phyloP scores from a whole-genome alignment of 768 basidiomycete genomes.

The Russula lepida region DNA sequence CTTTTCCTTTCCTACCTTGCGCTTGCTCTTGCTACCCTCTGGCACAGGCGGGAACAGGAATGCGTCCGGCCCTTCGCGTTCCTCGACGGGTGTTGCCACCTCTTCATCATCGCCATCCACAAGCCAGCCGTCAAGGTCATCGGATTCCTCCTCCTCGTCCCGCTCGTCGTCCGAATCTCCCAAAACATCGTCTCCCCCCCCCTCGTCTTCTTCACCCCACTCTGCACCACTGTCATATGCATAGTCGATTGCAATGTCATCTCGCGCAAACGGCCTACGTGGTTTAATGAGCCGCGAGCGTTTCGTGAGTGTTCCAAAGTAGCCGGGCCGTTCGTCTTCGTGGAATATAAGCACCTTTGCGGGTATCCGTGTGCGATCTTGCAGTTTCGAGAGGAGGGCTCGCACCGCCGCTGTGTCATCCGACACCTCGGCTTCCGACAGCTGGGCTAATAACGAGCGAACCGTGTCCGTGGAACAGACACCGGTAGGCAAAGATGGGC shows the following conservation, averaged over 20 bases:
- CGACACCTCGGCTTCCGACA: constrained; percentile 70
- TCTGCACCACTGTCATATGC: constrained; percentile 91
- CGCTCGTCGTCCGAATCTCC: constrained; percentile 51
- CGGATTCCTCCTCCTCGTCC: constrained; percentile 55
- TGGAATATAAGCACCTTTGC: constrained; percentile 79
- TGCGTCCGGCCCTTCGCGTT: constrained; percentile 30
- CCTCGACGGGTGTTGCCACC: constrained; percentile 34
- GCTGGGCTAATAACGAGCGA: constrained; percentile 46
- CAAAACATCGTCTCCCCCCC: constrained; percentile 70
- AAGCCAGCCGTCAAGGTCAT: constrained; percentile 72
- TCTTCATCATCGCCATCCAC: constrained; percentile 64
- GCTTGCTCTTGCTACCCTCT: constrained; percentile 53
- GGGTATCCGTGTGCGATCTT: constrained; percentile 52
- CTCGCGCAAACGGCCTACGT: constrained; percentile 73
- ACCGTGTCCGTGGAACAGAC: constrained; percentile 30
- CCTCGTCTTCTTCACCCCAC: constrained; percentile 83
- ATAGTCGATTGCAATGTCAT: constrained; percentile 75
- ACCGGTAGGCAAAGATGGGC: constrained; percentile 30
- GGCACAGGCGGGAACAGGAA: constrained; percentile 30
- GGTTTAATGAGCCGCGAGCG: constrained; percentile 71
- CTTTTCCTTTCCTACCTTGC: constrained; percentile 38
- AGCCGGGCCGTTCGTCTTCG: constrained; percentile 83
- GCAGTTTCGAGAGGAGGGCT: constrained; percentile 49
- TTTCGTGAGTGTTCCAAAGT: constrained; percentile 91
- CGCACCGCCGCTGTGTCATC: constrained; percentile 67